Percentiles rank a stretch among this genome's conserved stretches.
phyloP scores from a whole-genome alignment of 2,329 filamentous ascomycete species.

The Emericellopsis cladophorae region DNA sequence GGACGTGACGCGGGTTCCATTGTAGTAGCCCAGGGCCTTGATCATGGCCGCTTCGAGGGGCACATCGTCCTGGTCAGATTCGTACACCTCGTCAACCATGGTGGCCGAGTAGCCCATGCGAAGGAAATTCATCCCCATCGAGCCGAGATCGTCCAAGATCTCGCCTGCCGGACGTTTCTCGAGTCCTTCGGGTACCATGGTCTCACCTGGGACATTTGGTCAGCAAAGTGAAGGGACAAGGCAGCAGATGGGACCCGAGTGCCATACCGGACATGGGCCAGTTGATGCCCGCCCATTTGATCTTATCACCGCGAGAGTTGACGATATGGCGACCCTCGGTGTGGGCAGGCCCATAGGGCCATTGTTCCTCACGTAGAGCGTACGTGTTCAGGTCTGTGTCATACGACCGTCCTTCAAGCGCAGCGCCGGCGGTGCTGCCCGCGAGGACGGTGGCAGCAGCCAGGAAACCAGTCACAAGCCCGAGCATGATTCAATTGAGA shows the following conservation, averaged over 20 bases:
- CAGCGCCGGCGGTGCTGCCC: not conserved
- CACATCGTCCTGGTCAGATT: slow-evolving; percentile 23
- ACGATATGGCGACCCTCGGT: slow-evolving; percentile 23
- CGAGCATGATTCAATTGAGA: too few relatives aligned
- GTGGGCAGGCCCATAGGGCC: slow-evolving; percentile 23
- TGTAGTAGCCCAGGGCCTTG: slow-evolving; percentile 27
- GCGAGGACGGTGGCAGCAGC: not conserved
- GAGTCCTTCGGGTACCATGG: slow-evolving; percentile 43
- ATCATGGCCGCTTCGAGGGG: slow-evolving; percentile 22
- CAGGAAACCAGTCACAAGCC: not conserved
- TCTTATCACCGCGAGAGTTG: slow-evolving; percentile 18
- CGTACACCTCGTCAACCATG: slow-evolving; percentile 37
- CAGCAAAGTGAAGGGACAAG: not conserved
- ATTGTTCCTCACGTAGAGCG: slow-evolving; percentile 2
- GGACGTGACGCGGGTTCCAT: slow-evolving; percentile 31
- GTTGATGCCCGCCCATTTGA: slow-evolving; percentile 17
- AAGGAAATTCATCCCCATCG: slow-evolving; percentile 41
- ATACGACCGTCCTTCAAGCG: slow-evolving; percentile 1
- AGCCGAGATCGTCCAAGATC: slow-evolving; percentile 33
- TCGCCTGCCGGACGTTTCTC: slow-evolving; percentile 36
- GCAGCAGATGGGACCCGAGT: not conserved
- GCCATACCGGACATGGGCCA: slow-evolving; percentile 7
- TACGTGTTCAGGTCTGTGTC: not conserved
- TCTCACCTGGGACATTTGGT: slow-evolving; percentile 21
- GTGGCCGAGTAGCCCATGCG: slow-evolving; percentile 42